Evolutionary conservation across 1,284 basidiomycete genomes (phyloP), one percentile per base, ranked within the genome.

Genomic region (Pyrrhoderma noxium): DNA sequence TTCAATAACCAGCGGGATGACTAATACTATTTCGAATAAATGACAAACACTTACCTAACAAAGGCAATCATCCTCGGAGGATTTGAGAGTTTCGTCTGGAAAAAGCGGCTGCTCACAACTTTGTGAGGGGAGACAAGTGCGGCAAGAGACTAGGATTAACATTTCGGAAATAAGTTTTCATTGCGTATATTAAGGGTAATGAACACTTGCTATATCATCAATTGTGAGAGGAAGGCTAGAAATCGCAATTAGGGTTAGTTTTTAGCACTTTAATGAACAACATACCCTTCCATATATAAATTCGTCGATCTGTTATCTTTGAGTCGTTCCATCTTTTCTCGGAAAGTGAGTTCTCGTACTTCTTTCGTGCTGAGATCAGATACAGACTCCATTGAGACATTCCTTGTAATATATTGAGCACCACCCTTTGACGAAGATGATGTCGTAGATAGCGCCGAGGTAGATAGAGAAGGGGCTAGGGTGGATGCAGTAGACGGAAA

Each of bases 241-340:
- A 9, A 23, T 5, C 38, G 5, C 8, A 22, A 14, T 40, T 14
- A 40, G 38, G 8, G 14, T 5, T 18, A 40, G 21, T 40, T 40
- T n/a, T n/a, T n/a, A n/a, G n/a, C n/a, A n/a, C 38, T 40, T 7
- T 40, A 35, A 37, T 36, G n/a, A 21, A 41, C 14, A 18, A 47
- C 54, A 40, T 34, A 61, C 59, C 59, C 59, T 55, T 61, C 59
- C 21, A 61, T 59, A 47, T 61, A 61, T 8, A 61, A 45, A 47
- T 61, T 58, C 18, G 57, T 58, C 21, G 56, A 55, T 40, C 35
- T 47, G 16, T 21, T 38, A 45, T 58, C 57, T 34, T 52, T 53
- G 5, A 58, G 50, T 38, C 46, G 56, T 44, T 50, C 59, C 59
- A 57, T 57, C 36, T 53, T 57, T 38, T 52, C 53, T 19, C 54